Evolutionary conservation across 441 rosid genomes (phyloP), one percentile per base, ranked within the genome.

Genomic region (Pelargonium myrrhifolium): DNA sequence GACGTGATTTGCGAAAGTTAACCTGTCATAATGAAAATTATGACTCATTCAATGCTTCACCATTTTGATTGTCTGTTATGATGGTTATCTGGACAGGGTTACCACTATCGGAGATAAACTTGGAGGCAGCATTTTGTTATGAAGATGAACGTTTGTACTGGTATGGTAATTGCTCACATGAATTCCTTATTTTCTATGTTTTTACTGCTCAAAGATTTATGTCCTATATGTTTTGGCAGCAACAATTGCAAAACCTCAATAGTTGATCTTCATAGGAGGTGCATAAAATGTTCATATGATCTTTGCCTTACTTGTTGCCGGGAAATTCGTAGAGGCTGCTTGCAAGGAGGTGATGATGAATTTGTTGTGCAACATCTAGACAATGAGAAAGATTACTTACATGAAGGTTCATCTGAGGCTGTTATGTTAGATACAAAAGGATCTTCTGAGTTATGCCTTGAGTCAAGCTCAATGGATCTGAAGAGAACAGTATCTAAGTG

Each of bases 251-350:
- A 76, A 76, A 85, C 97, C 28, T 83, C 92, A 9, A 90, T 92
- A 58, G 77, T 82, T 74, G 97, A 94, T 76, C 81, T 78, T 61
- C 96, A 89, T 76, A 82, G 97, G 74, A 86, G 81, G 74, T 94
- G 99, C 75, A 71, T 74, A 40, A 76, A 68, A n/a, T 94, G 99
- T 79, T 55, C 58, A 1, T 80, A 73, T 68, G 97, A 92, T 74
- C 84, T 94, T 26, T 94, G 99, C 75, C 86, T 92, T 71, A 66
- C 26, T 35, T 94, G 99, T 75, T 88, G 97, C 82, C 70, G 68
- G n/a, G 99, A 94, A 79, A 78, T 94, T 64, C 89, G 94, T 31
- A 66, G 81, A 39, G 98, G 97, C 64, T 64, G 72, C 40, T 71
- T 80, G 43, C 85, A 65, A 70, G 84, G 82, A 56, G 78, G 89